Evolutionary conservation across 768 basidiomycete genomes (phyloP), one percentile per base, ranked within the genome.

Genomic region (Rhizopogon vulgaris): DNA sequence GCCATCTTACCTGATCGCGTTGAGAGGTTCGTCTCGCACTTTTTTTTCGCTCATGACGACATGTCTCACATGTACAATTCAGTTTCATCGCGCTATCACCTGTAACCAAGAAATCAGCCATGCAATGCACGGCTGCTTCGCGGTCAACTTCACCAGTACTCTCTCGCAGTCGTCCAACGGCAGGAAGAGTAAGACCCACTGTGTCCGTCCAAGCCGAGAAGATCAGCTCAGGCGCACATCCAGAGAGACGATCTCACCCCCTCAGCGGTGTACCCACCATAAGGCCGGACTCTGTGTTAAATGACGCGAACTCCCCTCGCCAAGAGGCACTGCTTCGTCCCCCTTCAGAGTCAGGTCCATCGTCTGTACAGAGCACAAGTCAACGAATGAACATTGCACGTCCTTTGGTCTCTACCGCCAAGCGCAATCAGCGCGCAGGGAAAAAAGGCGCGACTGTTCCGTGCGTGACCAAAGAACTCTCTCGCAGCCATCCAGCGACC

Each of bases 81-180:
- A 93, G 90, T 46, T 94, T 93, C 60, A 75, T 78, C 14, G 73
- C 73, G 4, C 89, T 94, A 12, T 82, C 85, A 6, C 90, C 91
- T 1, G 84, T 81, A 3, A 82, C 82, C 36, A 84, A 79, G 59
- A 90, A 87, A 66, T 77, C 91, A 3, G 82, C 84, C 53, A 76
- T 80, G 43, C 71, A 67, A 24, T 30, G 49, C 22, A 52, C 28
- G 12, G 17, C 18, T 30, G 2, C 43, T 45, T 45, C 43, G 7
- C 43, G 43, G 17, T 30, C 17, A 18, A 18, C 17, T 30, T 32
- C 43, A 32, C 43, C 18, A 30, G 28, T 18, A 30, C 17, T 14
- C 11, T 32, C 43, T 22, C 43, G 43, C 18, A 17, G 43, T 45
- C 12, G 28, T 14, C 12, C 30, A 30, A 12, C 17, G 17, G 32